These are phyloP conservation scores for Claviceps monticola DNA, from an alignment of 2,329 filamentous ascomycete genomes.

Conservation along the genomic window DNA sequence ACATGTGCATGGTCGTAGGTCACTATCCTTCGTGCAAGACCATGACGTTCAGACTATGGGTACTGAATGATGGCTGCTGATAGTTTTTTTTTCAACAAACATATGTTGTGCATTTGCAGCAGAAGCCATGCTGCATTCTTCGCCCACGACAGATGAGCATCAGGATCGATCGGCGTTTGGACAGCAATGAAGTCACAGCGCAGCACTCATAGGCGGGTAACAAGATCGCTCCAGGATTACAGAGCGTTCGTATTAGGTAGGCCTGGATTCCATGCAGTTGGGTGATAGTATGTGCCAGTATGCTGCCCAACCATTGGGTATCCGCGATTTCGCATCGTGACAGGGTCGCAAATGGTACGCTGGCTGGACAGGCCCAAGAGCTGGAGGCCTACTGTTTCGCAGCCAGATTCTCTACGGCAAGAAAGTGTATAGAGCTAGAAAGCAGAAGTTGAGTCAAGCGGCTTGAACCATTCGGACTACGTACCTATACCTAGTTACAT, in stretches of 20 bases:
- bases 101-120: neutral
- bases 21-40: neutral
- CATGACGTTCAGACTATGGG: neutral
- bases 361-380: slow-evolving; percentile 1
- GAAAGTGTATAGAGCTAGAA: neutral
- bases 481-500: no score
- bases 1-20: neutral
- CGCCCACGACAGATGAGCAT: neutral
- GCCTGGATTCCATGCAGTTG: neutral
- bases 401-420: neutral
- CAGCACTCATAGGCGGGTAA: neutral
- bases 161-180: neutral
- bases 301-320: slow-evolving; percentile 7
- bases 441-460: neutral
- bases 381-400: slow-evolving; percentile 2
- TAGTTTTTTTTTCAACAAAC: no score
- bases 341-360: slow-evolving; percentile 5
- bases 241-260: neutral
- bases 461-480: neutral
- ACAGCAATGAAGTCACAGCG: neutral
- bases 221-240: neutral
- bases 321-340: slow-evolving; percentile 4
- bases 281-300: slow-evolving; percentile 1
- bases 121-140: neutral
- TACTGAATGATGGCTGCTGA: neutral